phyloP scores from a whole-genome alignment of 2,329 filamentous ascomycete species.

The Capronia coronata region DNA sequence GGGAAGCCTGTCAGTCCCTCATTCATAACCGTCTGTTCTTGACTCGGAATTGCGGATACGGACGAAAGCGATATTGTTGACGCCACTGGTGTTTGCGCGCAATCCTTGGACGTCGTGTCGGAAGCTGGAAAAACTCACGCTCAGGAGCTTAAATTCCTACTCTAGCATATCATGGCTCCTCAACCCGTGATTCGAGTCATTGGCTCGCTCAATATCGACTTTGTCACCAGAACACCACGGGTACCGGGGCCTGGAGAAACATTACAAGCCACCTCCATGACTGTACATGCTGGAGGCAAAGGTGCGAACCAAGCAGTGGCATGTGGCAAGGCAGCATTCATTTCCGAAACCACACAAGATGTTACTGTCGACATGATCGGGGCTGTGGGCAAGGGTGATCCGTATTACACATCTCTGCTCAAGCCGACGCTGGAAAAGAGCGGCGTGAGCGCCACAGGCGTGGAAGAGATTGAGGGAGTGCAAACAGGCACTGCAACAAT shows the following conservation, averaged over 20 bases:
- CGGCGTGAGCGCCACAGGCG: slow-evolving; percentile 55
- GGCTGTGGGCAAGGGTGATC: slow-evolving; percentile 56
- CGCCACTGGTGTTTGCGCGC: too few relatives aligned
- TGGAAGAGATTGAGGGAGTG: slow-evolving; percentile 42
- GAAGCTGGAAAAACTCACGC: too few relatives aligned
- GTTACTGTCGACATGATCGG: slow-evolving; percentile 63
- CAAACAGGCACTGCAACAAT: slow-evolving; percentile 69
- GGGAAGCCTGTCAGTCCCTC: not conserved
- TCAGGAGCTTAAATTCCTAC: not conserved
- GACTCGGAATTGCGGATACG: too few relatives aligned
- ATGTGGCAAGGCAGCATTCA: slow-evolving; percentile 66
- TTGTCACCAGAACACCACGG: slow-evolving; percentile 79
- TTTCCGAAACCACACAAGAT: slow-evolving; percentile 26
- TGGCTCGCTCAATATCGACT: slow-evolving; percentile 90
- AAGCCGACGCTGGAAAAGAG: slow-evolving; percentile 52
- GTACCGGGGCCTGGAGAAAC: slow-evolving; percentile 83
- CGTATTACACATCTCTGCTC: slow-evolving; percentile 59
- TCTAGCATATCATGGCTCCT: slow-evolving; percentile 30
- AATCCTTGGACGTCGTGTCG: too few relatives aligned
- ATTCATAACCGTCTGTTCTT: too few relatives aligned
- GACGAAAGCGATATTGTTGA: too few relatives aligned
- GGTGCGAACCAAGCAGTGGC: slow-evolving; percentile 93
- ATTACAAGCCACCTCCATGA: slow-evolving; percentile 69
- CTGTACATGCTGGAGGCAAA: slow-evolving; percentile 81
- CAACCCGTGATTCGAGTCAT: slow-evolving; percentile 65